Evolutionary conservation across 1,284 basidiomycete species (phyloP).

Genomic region (Cutaneotrichosporon arboriforme): DNA sequence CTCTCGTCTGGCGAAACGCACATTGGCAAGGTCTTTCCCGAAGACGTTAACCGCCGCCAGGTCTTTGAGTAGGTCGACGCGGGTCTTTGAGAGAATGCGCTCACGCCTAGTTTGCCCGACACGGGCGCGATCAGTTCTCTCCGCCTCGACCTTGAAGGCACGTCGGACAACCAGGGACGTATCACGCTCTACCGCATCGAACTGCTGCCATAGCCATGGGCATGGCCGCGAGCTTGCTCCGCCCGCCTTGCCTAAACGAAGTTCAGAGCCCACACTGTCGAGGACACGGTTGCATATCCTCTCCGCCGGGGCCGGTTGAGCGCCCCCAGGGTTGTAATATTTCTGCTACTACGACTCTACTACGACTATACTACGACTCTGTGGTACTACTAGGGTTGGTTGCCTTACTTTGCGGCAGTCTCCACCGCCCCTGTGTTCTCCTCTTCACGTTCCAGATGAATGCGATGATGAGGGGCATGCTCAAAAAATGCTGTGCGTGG

Average conservation of each 20-base stretch:
- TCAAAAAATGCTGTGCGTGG: conserved; percentile 4
- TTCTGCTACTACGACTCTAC: background rate
- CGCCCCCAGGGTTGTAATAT: conserved; percentile 5
- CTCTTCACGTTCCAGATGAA: conserved; percentile 1
- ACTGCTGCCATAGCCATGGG: conserved; percentile 16
- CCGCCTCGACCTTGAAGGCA: conserved; percentile 43
- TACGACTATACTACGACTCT: background rate
- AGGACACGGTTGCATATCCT: conserved; percentile 12
- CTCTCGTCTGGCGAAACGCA: conserved; percentile 20
- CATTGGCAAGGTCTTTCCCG: conserved; percentile 41
- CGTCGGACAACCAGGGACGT: conserved; percentile 45
- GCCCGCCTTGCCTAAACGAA: too few species aligned
- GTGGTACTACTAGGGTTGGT: background rate
- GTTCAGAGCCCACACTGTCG: background rate
- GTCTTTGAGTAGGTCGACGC: conserved; percentile 37
- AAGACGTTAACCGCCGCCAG: conserved; percentile 44
- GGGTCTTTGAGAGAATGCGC: background rate
- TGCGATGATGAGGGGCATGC: conserved; percentile 1
- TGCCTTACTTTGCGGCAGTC: background rate
- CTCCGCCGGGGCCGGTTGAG: conserved; percentile 13
- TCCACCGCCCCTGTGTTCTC: background rate
- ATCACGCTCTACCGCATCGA: conserved; percentile 47
- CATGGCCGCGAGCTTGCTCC: too few species aligned
- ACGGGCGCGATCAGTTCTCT: background rate
- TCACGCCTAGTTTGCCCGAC: conserved; percentile 4